phyloP scores from a whole-genome alignment of 2,329 filamentous ascomycete genomes.

The Talaromyces sp. region DNA sequence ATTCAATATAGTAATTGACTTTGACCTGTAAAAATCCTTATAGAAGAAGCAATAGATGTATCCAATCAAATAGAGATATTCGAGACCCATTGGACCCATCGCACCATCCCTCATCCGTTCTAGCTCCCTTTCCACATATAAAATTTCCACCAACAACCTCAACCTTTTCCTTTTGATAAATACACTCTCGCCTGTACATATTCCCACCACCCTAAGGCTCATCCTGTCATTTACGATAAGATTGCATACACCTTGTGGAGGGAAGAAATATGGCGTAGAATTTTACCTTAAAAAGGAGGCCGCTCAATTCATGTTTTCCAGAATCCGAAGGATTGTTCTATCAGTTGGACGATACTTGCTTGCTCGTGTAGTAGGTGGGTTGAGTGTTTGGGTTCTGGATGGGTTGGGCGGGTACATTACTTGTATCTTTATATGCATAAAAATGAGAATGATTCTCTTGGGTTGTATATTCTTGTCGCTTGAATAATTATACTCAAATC shows the following conservation, averaged over 20 bases:
- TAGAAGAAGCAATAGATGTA: too few species aligned
- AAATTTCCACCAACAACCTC: background rate
- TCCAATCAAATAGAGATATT: too few species aligned
- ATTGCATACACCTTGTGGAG: constrained; percentile 7
- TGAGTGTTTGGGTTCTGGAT: background rate
- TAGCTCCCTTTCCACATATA: background rate
- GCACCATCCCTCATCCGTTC: background rate
- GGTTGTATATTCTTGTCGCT: background rate
- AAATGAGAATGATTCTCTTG: too few species aligned
- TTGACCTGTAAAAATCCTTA: too few species aligned
- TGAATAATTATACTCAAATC: background rate
- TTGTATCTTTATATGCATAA: background rate
- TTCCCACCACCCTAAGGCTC: constrained; percentile 9
- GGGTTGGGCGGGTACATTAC: constrained; percentile 2
- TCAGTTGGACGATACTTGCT: background rate
- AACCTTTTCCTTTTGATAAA: background rate
- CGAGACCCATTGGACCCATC: too few species aligned
- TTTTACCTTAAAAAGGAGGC: background rate
- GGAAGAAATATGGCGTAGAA: constrained; percentile 18
- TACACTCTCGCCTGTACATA: constrained; percentile 13
- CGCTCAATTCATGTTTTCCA: background rate
- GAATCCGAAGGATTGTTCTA: background rate
- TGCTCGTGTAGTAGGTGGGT: background rate
- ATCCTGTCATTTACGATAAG: background rate
- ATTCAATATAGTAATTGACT: too few species aligned